Evolutionary conservation across 2,329 filamentous ascomycete genomes (phyloP).

Genomic region (Apiospora kogelbergensis): DNA sequence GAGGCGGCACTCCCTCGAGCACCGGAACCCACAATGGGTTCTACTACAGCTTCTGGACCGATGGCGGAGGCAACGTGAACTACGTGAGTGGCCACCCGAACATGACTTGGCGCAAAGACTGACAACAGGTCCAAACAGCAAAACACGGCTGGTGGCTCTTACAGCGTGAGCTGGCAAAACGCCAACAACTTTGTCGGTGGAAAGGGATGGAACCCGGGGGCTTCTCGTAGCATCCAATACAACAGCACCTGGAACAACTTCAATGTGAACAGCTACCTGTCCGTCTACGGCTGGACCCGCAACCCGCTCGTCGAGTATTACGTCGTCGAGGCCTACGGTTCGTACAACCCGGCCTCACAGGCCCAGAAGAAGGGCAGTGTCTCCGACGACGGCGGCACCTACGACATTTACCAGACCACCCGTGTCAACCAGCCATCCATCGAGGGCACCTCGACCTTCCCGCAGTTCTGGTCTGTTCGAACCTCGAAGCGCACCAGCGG

Average conservation of each 20-base stretch:
- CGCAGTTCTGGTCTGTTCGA: constrained; percentile 54
- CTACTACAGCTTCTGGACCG: constrained; percentile 61
- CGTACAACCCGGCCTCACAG: constrained; percentile 33
- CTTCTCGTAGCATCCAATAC: constrained; percentile 27
- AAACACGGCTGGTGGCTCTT: constrained; percentile 52
- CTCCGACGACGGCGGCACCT: constrained; percentile 32
- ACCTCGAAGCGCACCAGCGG: constrained; percentile 45
- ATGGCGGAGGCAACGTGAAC: constrained; percentile 50
- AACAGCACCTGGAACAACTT: constrained; percentile 34
- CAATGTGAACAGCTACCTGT: constrained; percentile 42
- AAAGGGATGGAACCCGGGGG: constrained; percentile 48
- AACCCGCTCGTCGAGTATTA: constrained; percentile 41
- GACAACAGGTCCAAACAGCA: constrained; percentile 27
- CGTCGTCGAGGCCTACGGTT: constrained; percentile 36
- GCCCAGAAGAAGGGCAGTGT: constrained; percentile 29
- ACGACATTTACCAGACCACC: constrained; percentile 36
- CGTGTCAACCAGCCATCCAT: constrained; percentile 44
- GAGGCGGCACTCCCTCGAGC: constrained; percentile 25
- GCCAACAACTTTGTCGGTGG: constrained; percentile 50
- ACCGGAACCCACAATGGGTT: constrained; percentile 50
- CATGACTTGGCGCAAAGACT: not conserved
- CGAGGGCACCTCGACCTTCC: constrained; percentile 45
- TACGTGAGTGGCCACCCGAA: constrained; percentile 36
- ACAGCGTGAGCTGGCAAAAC: constrained; percentile 50
- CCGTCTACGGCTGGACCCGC: constrained; percentile 40